Evolutionary conservation across 2,329 filamentous ascomycete species (phyloP), one percentile per base, ranked within the genome.

Genomic region (Diaporthe vexans): DNA sequence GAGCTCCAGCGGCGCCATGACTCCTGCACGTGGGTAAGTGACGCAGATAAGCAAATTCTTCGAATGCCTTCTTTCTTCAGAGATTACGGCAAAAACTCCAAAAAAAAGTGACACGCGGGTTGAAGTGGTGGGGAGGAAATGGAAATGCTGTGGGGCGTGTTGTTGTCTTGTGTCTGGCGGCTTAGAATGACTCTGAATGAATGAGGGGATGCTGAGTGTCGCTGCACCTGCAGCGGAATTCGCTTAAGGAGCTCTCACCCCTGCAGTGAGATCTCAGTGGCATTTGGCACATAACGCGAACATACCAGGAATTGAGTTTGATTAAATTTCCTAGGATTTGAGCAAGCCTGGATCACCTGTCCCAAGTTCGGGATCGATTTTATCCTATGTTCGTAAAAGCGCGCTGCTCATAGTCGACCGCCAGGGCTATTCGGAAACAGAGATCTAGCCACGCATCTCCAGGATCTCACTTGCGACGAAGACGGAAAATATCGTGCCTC

Each of bases 1-100:
- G 24, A 91, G 84, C 78, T 91, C 89, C 24, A 91, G 84, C 10
- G 21, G 54, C 0, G 43, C 48, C 65, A 73, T 73, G 7, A 29
- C 35, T 35, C 6, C 10, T 4, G 6, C 6, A 43, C 17, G 40
- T 43, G 40, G 40, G 40, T 15, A 43, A 43, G 40, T 15, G 17
- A 43, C 21, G 15, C 3, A 0, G 9, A 40, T 21, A 0, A 37
- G 21, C 0, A 13, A 26, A 8, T 4, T 1, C 10, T 6, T 37
- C 21, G 8, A 19, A 24, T 40, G 1, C 6, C 13, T 13, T 54
- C 33, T 19, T 54, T 1, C 8, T 19, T 15, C 24, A 10, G 24
- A 24, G 9, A 15, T 4, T 19, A n/a, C 2, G 4, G 11, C 17
- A 11, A 10, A 9, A 6, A 29, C 15, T 11, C 11, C 17, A 7